phyloP scores from a whole-genome alignment of 2,329 filamentous ascomycete species.

The Lasiodiplodia sp. region DNA sequence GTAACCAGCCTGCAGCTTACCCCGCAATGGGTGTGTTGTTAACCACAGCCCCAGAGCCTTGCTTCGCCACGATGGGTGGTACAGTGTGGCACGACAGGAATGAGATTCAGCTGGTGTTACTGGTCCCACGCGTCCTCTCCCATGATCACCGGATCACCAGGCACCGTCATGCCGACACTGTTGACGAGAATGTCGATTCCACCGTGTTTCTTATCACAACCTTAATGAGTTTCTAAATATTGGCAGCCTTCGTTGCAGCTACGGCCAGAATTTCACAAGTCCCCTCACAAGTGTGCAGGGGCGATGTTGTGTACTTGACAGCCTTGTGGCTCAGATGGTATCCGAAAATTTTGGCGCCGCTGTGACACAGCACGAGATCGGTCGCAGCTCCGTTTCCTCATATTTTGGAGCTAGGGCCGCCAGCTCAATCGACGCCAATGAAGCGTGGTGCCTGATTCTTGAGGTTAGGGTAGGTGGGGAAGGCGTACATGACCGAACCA shows the following conservation, averaged over 20 bases:
- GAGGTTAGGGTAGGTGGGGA: too few species aligned
- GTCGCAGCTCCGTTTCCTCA: too few species aligned
- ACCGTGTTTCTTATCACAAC: too few species aligned
- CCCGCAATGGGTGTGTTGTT: slow-evolving; percentile 57
- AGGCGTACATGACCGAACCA: too few species aligned
- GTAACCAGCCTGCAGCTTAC: slow-evolving; percentile 63
- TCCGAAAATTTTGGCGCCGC: too few species aligned
- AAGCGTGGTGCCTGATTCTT: too few species aligned
- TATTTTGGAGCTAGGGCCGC: too few species aligned
- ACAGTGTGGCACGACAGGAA: slow-evolving; percentile 62
- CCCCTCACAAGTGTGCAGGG: too few species aligned
- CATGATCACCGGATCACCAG: slow-evolving; percentile 59
- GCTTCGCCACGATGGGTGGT: slow-evolving; percentile 62
- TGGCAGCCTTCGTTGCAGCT: background rate
- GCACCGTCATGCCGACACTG: slow-evolving; percentile 41
- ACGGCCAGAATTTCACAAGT: slow-evolving; percentile 30
- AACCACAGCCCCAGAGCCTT: slow-evolving; percentile 55
- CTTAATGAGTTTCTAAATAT: background rate
- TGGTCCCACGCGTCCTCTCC: slow-evolving; percentile 59
- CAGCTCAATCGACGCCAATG: too few species aligned
- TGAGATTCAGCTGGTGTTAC: slow-evolving; percentile 64
- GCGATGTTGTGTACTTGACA: too few species aligned
- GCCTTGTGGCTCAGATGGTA: too few species aligned
- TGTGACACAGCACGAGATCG: too few species aligned
- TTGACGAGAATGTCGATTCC: slow-evolving; percentile 23